Percentiles rank a stretch among this genome's conserved stretches.
Evolutionary conservation across 805 yeast genomes (phyloP).

Genomic region (Starmerella asiatica): DNA sequence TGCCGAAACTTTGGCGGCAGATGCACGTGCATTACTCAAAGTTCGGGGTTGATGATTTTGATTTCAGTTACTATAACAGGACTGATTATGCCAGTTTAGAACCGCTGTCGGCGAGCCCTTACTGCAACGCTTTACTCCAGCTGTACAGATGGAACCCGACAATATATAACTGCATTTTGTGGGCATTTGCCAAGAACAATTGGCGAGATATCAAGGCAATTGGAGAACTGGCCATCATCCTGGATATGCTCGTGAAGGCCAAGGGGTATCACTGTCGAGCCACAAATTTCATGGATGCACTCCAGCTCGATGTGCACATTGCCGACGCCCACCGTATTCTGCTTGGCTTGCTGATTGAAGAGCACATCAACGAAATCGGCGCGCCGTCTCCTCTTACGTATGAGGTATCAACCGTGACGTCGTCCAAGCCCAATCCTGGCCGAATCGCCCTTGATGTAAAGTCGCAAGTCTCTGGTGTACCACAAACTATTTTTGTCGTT

Average conservation of each 20-base stretch:
- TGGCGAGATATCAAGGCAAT: slow-evolving; percentile 33
- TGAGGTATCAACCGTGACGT: not conserved
- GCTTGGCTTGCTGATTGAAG: slow-evolving; percentile 1
- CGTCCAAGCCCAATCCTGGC: not conserved
- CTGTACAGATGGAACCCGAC: slow-evolving; percentile 65
- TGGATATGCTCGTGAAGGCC: slow-evolving; percentile 82
- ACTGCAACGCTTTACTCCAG: slow-evolving; percentile 67
- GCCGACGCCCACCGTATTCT: slow-evolving; percentile 2
- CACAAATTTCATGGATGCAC: slow-evolving; percentile 53
- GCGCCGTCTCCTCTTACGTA: not conserved
- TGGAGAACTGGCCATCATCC: slow-evolving; percentile 75
- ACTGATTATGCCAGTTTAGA: slow-evolving; percentile 76
- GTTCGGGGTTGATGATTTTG: slow-evolving; percentile 90
- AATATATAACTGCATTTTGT: slow-evolving; percentile 50
- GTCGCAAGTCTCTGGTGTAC: not conserved
- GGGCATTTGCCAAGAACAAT: slow-evolving; percentile 38
- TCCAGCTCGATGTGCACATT: slow-evolving; percentile 24
- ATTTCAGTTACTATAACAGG: slow-evolving; percentile 68
- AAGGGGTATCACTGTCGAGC: slow-evolving; percentile 68
- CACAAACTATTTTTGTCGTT: not conserved
- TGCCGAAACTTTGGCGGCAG: slow-evolving; percentile 65
- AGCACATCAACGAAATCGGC: slow-evolving; percentile 9
- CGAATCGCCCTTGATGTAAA: not conserved
- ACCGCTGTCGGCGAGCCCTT: slow-evolving; percentile 66
- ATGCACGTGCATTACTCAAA: slow-evolving; percentile 69